A percentile compares a stretch with the other conserved stretches of the same genome.
These are phyloP conservation scores for Lepiota brunneoincarnata DNA, from an alignment of 768 basidiomycete species.

Conservation along the genomic window DNA sequence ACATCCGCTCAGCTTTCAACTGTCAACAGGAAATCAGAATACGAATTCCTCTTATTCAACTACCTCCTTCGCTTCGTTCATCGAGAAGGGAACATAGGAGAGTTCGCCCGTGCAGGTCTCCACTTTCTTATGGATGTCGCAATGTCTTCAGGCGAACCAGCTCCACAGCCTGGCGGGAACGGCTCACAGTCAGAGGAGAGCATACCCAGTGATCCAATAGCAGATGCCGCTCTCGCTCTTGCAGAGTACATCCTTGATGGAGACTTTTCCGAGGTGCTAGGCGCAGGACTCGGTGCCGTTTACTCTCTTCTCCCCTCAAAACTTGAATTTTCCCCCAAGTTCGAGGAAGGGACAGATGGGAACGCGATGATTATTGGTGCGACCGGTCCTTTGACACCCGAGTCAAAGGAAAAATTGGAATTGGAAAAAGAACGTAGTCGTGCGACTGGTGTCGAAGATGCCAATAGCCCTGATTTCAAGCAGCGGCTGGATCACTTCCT, in stretches of 20 bases:
- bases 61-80: constrained; percentile 95
- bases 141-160: constrained; percentile 66
- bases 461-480: constrained; percentile 72
- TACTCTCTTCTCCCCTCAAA: constrained; percentile 91
- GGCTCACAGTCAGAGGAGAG: constrained; percentile 22
- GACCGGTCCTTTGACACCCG: constrained; percentile 49
- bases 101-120: constrained; percentile 88
- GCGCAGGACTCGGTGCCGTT: constrained; percentile 88
- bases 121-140: constrained; percentile 96
- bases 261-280: constrained; percentile 98
- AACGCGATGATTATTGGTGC: constrained; percentile 75
- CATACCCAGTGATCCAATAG: constrained; percentile 59
- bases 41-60: constrained; percentile 94
- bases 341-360: constrained; percentile 34
- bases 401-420: constrained; percentile 51
- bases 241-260: constrained; percentile 94
- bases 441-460: constrained; percentile 72
- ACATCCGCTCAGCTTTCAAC: constrained; percentile 46
- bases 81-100: constrained; percentile 90
- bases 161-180: constrained; percentile 35
- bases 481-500: constrained; percentile 84
- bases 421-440: constrained; percentile 48
- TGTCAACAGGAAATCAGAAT: constrained; percentile 69
- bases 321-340: constrained; percentile 60
- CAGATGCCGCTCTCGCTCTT: constrained; percentile 82